Evolutionary conservation across 2,329 filamentous ascomycete genomes (phyloP).

Genomic region (Nemania diffusa): DNA sequence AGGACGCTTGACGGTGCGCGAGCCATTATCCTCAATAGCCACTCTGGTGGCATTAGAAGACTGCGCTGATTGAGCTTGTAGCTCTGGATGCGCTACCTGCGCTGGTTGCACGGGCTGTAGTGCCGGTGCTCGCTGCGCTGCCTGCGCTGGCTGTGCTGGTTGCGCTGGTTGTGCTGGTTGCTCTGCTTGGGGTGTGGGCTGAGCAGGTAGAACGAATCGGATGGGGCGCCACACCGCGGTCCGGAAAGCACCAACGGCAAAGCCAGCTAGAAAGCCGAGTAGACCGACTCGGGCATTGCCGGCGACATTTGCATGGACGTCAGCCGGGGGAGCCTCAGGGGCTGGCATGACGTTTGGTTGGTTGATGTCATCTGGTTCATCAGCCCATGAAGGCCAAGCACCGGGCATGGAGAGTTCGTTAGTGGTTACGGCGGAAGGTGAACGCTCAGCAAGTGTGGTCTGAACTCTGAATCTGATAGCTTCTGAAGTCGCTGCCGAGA

Average conservation of each 20-base stretch:
- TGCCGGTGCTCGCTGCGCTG: not conserved
- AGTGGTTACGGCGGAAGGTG: conserved; percentile 1
- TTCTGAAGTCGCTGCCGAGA: conserved; percentile 18
- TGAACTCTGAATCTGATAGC: not conserved
- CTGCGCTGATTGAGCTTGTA: not conserved
- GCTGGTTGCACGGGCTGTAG: not conserved
- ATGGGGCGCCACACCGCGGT: conserved; percentile 13
- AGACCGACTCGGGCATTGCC: not conserved
- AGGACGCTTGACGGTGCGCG: conserved; percentile 17
- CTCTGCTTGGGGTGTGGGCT: not conserved
- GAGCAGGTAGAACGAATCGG: not conserved
- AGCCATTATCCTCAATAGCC: not conserved
- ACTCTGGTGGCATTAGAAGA: not conserved
- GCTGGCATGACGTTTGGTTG: not conserved
- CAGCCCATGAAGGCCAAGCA: conserved; percentile 32
- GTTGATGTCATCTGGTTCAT: conserved; percentile 6
- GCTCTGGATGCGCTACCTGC: not conserved
- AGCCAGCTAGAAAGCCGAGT: not conserved
- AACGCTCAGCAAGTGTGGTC: not conserved
- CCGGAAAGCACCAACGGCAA: conserved; percentile 2
- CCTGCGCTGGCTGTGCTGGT: not conserved
- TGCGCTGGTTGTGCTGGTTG: not conserved
- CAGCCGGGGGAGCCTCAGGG: not conserved
- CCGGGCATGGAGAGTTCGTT: conserved; percentile 28
- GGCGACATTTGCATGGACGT: not conserved